Conservation (phyloP, 2,329 filamentous ascomycete genomes). For the Sclerotinia glacialis region DNA sequence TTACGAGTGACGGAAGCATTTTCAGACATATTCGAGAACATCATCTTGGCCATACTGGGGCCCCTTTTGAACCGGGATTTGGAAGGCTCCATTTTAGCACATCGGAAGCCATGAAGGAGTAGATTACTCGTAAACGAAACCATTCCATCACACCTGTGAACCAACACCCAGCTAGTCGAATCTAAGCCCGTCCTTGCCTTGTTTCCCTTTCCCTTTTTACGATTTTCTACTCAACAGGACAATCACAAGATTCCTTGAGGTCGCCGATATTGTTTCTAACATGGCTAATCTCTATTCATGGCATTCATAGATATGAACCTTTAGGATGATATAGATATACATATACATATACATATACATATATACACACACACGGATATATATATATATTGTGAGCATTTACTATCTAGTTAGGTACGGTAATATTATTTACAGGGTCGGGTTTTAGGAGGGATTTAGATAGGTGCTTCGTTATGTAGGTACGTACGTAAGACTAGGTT, state of each 20-base stretch:
- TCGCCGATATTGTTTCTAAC: slow-evolving; percentile 13
- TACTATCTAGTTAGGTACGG: neutral
- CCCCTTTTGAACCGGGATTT: slow-evolving; percentile 5
- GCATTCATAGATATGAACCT: neutral
- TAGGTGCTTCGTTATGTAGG: neutral
- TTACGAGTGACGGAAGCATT: slow-evolving; percentile 10
- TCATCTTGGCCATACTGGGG: neutral
- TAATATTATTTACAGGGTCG: neutral
- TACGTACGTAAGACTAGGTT: neutral
- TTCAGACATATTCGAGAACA: neutral
- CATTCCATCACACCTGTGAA: neutral
- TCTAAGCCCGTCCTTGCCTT: slow-evolving; percentile 1
- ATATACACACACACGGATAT: too few relatives aligned
- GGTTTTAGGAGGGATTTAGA: neutral
- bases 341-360: too few relatives aligned
- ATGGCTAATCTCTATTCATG: slow-evolving; percentile 17
- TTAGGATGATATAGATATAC: neutral
- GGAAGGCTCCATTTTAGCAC: slow-evolving; percentile 5
- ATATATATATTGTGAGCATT: neutral
- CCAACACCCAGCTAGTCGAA: neutral
- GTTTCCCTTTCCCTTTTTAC: neutral
- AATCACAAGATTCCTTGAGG: slow-evolving; percentile 15
- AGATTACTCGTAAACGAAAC: neutral
- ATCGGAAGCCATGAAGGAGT: slow-evolving; percentile 11
- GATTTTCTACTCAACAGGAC: neutral